phyloP scores from a whole-genome alignment of 257 asterid genomes.

The Capsicum pubescens region DNA sequence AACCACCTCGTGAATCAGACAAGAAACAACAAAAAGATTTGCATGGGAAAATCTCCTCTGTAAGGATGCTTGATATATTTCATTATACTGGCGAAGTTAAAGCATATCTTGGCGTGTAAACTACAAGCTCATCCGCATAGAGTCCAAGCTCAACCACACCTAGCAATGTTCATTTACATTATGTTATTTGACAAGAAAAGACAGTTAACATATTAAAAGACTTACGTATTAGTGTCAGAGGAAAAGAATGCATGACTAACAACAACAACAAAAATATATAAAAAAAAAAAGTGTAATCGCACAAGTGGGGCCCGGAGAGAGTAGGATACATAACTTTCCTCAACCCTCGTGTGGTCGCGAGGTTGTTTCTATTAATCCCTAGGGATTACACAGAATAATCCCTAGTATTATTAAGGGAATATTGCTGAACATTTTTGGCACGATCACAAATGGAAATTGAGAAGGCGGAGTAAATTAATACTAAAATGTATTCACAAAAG shows the following conservation, averaged over 20 bases:
- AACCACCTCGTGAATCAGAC: not conserved
- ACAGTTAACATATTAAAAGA: not conserved
- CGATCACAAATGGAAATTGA: not conserved
- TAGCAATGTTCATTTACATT: not conserved
- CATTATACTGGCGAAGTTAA: not conserved
- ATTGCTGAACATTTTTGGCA: not conserved
- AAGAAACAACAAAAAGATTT: not conserved
- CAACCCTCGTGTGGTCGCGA: not conserved
- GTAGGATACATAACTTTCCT: too few species aligned
- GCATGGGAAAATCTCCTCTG: not conserved
- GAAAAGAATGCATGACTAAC: not conserved
- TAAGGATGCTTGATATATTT: not conserved
- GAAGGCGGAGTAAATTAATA: too few species aligned
- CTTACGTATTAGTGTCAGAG: not conserved
- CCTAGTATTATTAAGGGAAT: not conserved
- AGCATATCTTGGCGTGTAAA: not conserved
- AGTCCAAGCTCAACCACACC: not conserved
- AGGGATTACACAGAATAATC: not conserved
- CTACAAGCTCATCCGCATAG: not conserved
- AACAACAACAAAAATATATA: not conserved
- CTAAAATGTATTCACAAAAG: too few species aligned
- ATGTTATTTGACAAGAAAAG: not conserved
- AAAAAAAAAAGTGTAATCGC: not conserved
- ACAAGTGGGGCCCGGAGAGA: not conserved
- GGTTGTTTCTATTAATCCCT: not conserved